Conservation (phyloP, 2,329 filamentous ascomycete species). For the Lasiodiplodia theobromae region DNA sequence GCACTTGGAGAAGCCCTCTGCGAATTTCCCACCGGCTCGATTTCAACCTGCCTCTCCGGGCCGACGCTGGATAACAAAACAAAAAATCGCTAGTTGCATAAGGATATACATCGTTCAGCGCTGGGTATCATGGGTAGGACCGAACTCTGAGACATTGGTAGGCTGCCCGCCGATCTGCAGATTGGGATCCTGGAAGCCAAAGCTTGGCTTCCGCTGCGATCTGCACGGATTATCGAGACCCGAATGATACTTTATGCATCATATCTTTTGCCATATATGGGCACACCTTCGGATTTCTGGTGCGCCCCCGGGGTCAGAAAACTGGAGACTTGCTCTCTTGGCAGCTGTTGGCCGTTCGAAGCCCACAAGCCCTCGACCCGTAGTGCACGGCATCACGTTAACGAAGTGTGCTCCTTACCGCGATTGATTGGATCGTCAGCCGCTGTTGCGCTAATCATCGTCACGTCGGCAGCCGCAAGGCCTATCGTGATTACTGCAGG, state of each 20-base stretch:
- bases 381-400: constrained; percentile 8
- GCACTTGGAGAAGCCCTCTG: neutral
- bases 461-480: constrained; percentile 19
- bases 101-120: neutral
- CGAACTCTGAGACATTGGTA: neutral
- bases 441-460: neutral
- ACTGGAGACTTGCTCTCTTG: neutral
- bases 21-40: neutral
- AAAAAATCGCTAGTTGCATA: neutral
- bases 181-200: neutral
- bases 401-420: neutral
- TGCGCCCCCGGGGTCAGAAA: constrained; percentile 20
- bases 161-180: neutral
- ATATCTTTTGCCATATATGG: constrained; percentile 13
- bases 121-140: neutral
- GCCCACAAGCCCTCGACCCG: constrained; percentile 6
- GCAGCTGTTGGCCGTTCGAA: constrained; percentile 5
- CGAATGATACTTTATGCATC: constrained; percentile 11
- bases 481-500: neutral
- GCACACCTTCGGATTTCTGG: neutral
- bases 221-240: constrained; percentile 20
- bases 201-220: constrained; percentile 19
- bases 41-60: neutral
- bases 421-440: constrained; percentile 4
- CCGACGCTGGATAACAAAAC: neutral